Base-by-base conservation (phyloP, 441 rosid species). In the Breynia disticha region DNA sequence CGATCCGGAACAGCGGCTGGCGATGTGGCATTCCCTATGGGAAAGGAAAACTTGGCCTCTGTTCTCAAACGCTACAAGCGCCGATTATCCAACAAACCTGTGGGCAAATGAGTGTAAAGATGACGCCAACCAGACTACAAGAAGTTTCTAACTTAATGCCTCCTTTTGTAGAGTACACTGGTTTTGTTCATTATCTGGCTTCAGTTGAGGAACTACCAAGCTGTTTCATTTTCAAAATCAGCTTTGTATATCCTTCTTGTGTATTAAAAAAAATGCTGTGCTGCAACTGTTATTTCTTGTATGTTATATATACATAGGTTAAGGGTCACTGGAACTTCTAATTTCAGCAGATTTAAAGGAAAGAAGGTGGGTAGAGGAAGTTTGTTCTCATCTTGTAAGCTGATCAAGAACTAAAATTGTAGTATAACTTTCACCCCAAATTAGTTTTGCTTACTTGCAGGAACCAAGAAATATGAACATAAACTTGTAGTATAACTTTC, bases 31-130 rank as follows among this genome's bases (percentile, higher is more conserved):
- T 94, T 85, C 56, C 97, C 95, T 0, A 87, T 76, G 61, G 99
- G 99, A 35, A 94, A 87, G 72, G 95, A 85, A 74, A 94, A 90
- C 61, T 59, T 94, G 67, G 87, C 94, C 19, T 90, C 99, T 5
- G 99, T 94, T 38, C 83, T 94, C 47, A 94, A 94, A 61, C 90
- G 99, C 44, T 94, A 94, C 78, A 94, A 82, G 56, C 90, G 97
- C 16, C 70, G 97, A 19, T 72, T 94, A 57, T 67, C 89, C 28
- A 83, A 51, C 76, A 86, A 79, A 61, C 73, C 74, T 0, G 52
- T 22, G 2, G 74, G 77, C 47, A 77, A 72, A 68, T 32, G 82
- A 82, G 48, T 67, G 71, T 48, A 64, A 66, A 0, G 76, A 75
- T 38, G 70, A 24, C 7, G 32, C 7, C 4, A 24, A 24, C 32